Conservation (phyloP, 371 early-diverging fungal species). For the Mucor lusitanicus region DNA sequence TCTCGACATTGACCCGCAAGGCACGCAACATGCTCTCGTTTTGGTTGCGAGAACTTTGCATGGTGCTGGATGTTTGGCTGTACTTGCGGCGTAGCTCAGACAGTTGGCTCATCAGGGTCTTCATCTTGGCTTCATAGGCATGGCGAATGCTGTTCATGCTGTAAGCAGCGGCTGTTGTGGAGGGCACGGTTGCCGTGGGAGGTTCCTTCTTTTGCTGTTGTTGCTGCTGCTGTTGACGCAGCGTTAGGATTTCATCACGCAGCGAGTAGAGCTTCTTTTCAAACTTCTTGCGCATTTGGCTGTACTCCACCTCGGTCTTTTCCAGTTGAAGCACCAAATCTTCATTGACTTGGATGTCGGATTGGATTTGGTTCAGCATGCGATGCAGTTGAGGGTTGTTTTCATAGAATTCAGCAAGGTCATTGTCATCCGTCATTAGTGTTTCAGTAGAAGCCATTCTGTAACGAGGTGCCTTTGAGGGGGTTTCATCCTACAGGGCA, state of each 20-base stretch:
- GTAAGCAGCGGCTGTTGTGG: not conserved
- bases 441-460: constrained; percentile 17
- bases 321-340: constrained; percentile 58
- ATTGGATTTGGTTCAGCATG: constrained; percentile 62
- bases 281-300: constrained; percentile 62
- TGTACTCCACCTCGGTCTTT: constrained; percentile 55
- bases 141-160: constrained; percentile 32
- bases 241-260: constrained; percentile 55
- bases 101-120: constrained; percentile 66
- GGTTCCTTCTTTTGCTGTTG: constrained; percentile 11
- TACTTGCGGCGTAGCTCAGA: constrained; percentile 61
- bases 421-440: constrained; percentile 12
- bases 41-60: constrained; percentile 53
- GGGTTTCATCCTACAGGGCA: not conserved
- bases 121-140: constrained; percentile 71
- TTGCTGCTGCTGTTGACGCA: constrained; percentile 30
- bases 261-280: constrained; percentile 65
- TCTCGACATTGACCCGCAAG: constrained; percentile 57
- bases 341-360: constrained; percentile 69
- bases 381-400: constrained; percentile 38
- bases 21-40: constrained; percentile 56
- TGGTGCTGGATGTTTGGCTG: constrained; percentile 55
- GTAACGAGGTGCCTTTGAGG: constrained; percentile 2
- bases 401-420: constrained; percentile 13
- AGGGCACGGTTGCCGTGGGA: not conserved